phyloP scores from a whole-genome alignment of 176 grass and related monocot genomes.

The bread wheat (Triticum aestivum) region IWGSC_CS_RefSeq_v2.1 NC_057810.1:71901799-71902298 shows the following conservation, averaged over 20 bases:
- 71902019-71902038: constrained; percentile 21
- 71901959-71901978: constrained; percentile 29
- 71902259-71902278: constrained; percentile 74
- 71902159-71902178: neutral
- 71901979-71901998: constrained; percentile 68
- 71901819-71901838: constrained; percentile 23
- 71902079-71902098: constrained; percentile 57
- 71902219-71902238: neutral
- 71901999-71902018: constrained; percentile 37
- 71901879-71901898: constrained; percentile 62
- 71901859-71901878: constrained; percentile 24
- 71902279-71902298: constrained; percentile 61
- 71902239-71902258: constrained; percentile 11
- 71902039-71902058: constrained; percentile 60
- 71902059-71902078: constrained; percentile 63
- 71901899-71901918: constrained; percentile 49
- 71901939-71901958: constrained; percentile 26
- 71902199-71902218: too few relatives aligned
- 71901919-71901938: constrained; percentile 17
- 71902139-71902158: neutral
- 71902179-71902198: neutral
- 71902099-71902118: constrained; percentile 23
- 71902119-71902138: neutral
- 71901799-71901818: neutral
- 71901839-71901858: constrained; percentile 46